Base-by-base conservation (phyloP, 2,329 filamentous ascomycete genomes). In the Monosporascus sp. region DNA sequence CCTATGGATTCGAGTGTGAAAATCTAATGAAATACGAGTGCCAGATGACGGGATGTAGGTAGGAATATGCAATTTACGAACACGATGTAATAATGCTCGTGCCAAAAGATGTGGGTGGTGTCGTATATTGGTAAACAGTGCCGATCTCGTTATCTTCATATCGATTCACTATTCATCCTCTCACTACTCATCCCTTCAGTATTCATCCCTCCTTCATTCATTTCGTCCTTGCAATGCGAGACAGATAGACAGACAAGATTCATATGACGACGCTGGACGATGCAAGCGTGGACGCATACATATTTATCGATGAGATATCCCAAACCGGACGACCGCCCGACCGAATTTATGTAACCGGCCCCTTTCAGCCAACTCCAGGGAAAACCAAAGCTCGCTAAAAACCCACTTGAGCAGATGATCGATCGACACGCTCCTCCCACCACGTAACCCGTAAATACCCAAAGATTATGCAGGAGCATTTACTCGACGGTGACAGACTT, bases 401-500 rank as follows among this genome's bases (percentile, higher is more conserved):
- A 34, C 11, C 31, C 31, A 34, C 31, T 34, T 14, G 31, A 34
- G 31, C 11, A 14, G 31, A 14, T 34, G 9, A 34, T 34, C 11
- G 31, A 34, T 2, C 11, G 31, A 34, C 31, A 34, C 31, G 11
- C 11, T 9, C 31, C 31, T 11, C 11, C 5, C 27, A 5, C 31
- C 14, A 34, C 31, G 31, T 11, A 14, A 34, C 17, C 17, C 49
- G 51, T 51, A 50, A 36, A 53, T 46, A 55, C 44, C 27, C 45
- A 51, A 36, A 27, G 31, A 47, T 54, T 42, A 51, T 58, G 55
- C 53, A 54, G 20, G 42, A 6, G 52, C 54, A 51, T 68, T 80
- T 93, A 99, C 84, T 99, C 94, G 63, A 99, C 94, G 59, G 94
- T 99, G 60, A 99, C 94, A 59, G 91, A 96, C 85, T 99, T 99